Evolutionary conservation across 495 filamentous ascomycete species (phyloP).

Genomic region (Trichocladium uniseriatum): DNA sequence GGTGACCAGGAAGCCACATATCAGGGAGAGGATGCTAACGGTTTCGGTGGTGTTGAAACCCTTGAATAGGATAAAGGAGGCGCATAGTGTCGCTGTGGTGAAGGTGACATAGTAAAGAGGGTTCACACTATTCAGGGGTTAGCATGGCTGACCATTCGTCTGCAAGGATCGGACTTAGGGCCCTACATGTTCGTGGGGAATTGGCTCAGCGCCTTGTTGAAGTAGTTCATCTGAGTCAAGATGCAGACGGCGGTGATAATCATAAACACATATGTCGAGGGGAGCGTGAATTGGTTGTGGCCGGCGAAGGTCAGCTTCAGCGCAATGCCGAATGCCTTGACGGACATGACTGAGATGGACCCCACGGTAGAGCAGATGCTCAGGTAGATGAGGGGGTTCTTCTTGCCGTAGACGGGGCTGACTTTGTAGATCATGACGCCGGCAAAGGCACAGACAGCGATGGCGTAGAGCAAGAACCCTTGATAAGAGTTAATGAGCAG

Average conservation of each 20-base stretch:
- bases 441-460: slow-evolving; percentile 65
- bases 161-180: not conserved
- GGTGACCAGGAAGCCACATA: slow-evolving; percentile 91
- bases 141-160: slow-evolving; percentile 25
- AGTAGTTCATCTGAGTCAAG: slow-evolving; percentile 98
- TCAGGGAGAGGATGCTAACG: slow-evolving; percentile 81
- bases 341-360: slow-evolving; percentile 94
- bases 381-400: slow-evolving; percentile 89
- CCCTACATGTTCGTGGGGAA: slow-evolving; percentile 88
- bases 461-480: slow-evolving; percentile 85
- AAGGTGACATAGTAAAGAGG: slow-evolving; percentile 99
- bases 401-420: slow-evolving; percentile 79
- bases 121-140: slow-evolving; percentile 67
- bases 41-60: slow-evolving; percentile 95
- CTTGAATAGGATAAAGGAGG: slow-evolving; percentile 93
- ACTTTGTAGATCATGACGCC: slow-evolving; percentile 93
- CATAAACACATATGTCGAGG: slow-evolving; percentile 92
- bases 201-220: slow-evolving; percentile 95
- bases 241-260: slow-evolving; percentile 91
- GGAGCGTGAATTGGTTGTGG: slow-evolving; percentile 87
- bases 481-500: slow-evolving; percentile 21
- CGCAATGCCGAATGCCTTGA: slow-evolving; percentile 96
- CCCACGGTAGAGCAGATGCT: slow-evolving; percentile 96
- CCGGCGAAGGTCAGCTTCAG: slow-evolving; percentile 85
- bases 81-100: slow-evolving; percentile 87